Evolutionary conservation across 768 basidiomycete genomes (phyloP).

Genomic region (Strobilomyces dryophilus): DNA sequence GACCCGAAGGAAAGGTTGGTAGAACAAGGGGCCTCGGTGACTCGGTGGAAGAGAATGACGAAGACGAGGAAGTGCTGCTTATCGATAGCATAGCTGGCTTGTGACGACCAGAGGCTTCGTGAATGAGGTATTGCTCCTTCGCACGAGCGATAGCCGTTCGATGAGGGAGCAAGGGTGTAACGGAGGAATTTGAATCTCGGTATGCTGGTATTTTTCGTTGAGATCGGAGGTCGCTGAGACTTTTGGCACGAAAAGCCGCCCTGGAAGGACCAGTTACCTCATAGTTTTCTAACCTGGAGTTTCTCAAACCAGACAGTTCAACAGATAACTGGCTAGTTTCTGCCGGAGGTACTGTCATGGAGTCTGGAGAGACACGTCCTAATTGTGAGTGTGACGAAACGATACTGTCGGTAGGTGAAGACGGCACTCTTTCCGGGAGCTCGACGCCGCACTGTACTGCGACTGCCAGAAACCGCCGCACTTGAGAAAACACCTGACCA

Average conservation of each 20-base stretch:
- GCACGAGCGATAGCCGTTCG: slow-evolving; percentile 24
- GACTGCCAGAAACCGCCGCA: slow-evolving; percentile 74
- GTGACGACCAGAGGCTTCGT: slow-evolving; percentile 38
- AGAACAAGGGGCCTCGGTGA: slow-evolving; percentile 43
- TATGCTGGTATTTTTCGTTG: slow-evolving; percentile 30
- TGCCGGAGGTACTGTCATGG: slow-evolving; percentile 5
- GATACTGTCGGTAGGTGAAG: slow-evolving; percentile 20
- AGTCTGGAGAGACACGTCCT: slow-evolving; percentile 16
- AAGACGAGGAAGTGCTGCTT: slow-evolving; percentile 70
- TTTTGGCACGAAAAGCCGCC: slow-evolving; percentile 43
- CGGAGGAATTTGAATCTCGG: slow-evolving; percentile 34
- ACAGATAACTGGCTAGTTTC: slow-evolving; percentile 7
- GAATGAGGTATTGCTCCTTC: slow-evolving; percentile 37
- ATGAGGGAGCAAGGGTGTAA: slow-evolving; percentile 35
- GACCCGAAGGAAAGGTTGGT: slow-evolving; percentile 65
- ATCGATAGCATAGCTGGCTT: slow-evolving; percentile 47
- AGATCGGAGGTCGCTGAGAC: slow-evolving; percentile 48
- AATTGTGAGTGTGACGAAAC: slow-evolving; percentile 12
- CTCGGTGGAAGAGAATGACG: slow-evolving; percentile 63
- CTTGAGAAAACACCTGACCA: slow-evolving; percentile 75
- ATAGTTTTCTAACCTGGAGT: slow-evolving; percentile 24
- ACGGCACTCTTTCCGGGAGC: slow-evolving; percentile 50
- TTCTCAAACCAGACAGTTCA: slow-evolving; percentile 30
- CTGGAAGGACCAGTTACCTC: slow-evolving; percentile 23
- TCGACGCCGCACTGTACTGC: slow-evolving; percentile 73